These are phyloP conservation scores for Mucor piriformis DNA, from an alignment of 371 early-diverging fungal genomes.

Conservation along the genomic window DNA sequence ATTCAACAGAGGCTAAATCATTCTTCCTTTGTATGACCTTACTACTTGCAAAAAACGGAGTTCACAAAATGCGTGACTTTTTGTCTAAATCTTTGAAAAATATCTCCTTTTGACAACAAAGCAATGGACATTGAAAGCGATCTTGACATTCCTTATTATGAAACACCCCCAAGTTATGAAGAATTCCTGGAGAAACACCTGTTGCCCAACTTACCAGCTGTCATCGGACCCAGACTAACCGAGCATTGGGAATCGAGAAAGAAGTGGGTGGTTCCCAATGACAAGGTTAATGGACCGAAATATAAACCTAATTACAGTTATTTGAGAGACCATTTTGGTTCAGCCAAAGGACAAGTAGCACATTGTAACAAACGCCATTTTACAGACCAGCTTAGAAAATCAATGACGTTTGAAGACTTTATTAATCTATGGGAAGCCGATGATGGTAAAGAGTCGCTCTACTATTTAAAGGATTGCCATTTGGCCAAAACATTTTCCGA, in stretches of 20 bases:
- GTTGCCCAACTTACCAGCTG: conserved; percentile 58
- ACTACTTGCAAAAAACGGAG: too few relatives aligned
- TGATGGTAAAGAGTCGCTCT: conserved; percentile 22
- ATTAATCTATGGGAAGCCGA: conserved; percentile 48
- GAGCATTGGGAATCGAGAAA: conserved; percentile 61
- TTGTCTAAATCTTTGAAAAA: too few relatives aligned
- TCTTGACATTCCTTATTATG: conserved; percentile 46
- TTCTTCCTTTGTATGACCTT: too few relatives aligned
- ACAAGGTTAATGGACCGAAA: conserved; percentile 21
- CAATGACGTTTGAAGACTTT: conserved; percentile 61
- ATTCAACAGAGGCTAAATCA: too few relatives aligned
- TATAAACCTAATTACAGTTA: conserved; percentile 44
- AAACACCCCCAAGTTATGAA: conserved; percentile 45
- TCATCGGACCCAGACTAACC: conserved; percentile 62
- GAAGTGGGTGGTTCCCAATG: conserved; percentile 62
- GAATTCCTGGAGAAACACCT: conserved; percentile 59
- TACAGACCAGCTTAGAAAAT: conserved; percentile 61
- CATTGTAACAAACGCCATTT: conserved; percentile 59
- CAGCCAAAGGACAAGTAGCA: conserved; percentile 59
- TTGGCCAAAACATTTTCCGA: conserved; percentile 56
- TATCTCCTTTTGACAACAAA: conserved; percentile 2
- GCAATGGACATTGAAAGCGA: background rate
- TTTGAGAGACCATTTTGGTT: conserved; percentile 34
- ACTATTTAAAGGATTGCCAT: conserved; percentile 79
- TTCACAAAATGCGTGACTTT: too few relatives aligned